Evolutionary conservation across 805 yeast genomes (phyloP), one percentile per base, ranked within the genome.

Genomic region (Debaryomyces maramus): DNA sequence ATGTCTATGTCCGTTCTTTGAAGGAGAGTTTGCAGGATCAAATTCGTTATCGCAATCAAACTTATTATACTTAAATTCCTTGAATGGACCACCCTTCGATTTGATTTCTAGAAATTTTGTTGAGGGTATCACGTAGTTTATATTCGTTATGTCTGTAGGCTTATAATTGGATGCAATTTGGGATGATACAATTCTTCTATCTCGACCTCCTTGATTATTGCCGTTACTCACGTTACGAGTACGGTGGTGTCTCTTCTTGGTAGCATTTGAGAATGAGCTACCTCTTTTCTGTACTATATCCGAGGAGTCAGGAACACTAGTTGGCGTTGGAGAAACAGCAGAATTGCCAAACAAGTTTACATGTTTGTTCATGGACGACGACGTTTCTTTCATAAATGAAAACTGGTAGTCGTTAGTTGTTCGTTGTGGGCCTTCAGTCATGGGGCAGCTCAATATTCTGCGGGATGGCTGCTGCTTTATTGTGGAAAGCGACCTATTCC

Each of bases 361-460:
- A 42, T 38, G 56, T 44, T 59, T 63, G 40, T 67, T 64, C 14
- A 59, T 48, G 1, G 73, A 67, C 2, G 72, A 63, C 9, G 71
- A 47, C 0, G 73, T 69, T 7, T 63, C 70, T 29, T 56, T 53
- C 75, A 69, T 69, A 43, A 69, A 69, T 5, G 73, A 65, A 34
- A 60, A 57, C 31, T 50, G 56, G 36, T 45, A 48, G n/a, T 46
- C 33, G 13, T 16, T 21, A 27, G 20, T 36, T 20, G 37, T 59
- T 33, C 41, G 41, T 15, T 6, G 33, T 6, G 51, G 34, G 5
- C 43, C 47, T n/a, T 53, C 58, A 3, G 55, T 39, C 42, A 51
- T 33, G 3, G 58, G 58, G 20, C 47, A 51, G 32, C 53, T 50
- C 14, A 45, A 26, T 21, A 44, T 41, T 36, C 59, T 17, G 13